Percentiles rank a stretch among this genome's conserved stretches.
These are phyloP conservation scores for Mycogone perniciosa DNA, from an alignment of 2,329 filamentous ascomycete genomes.

Conservation along the genomic window DNA sequence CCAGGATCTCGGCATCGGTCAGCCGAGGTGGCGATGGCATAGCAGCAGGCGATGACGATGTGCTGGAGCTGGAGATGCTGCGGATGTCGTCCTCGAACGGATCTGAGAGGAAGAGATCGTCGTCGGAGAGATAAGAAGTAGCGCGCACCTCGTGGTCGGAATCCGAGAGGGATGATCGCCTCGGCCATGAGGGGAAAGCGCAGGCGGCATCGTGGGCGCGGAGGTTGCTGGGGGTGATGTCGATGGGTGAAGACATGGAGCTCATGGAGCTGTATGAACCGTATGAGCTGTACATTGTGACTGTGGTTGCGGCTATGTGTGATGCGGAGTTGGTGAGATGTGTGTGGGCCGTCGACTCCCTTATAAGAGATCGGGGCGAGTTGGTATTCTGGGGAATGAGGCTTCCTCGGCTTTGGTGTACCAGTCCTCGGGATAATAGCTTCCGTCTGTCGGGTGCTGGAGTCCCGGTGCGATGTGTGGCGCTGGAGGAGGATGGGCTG, in stretches of 20 bases:
- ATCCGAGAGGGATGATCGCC: constrained; percentile 45
- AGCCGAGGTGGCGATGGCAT: constrained; percentile 30
- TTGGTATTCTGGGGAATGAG: not conserved
- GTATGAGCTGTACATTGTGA: constrained; percentile 44
- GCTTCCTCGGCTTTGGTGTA: not conserved
- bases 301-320: not conserved
- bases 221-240: constrained; percentile 38
- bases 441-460: constrained; percentile 9
- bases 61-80: constrained; percentile 42
- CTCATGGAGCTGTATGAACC: constrained; percentile 46
- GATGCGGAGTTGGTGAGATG: not conserved
- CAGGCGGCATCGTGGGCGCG: constrained; percentile 39
- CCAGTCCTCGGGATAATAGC: constrained; percentile 7
- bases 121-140: constrained; percentile 55
- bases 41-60: constrained; percentile 29
- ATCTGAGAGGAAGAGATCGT: constrained; percentile 52
- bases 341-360: not conserved
- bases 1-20: constrained; percentile 43
- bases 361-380: not conserved
- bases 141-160: constrained; percentile 38
- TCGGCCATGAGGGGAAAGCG: constrained; percentile 55
- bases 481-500: too few relatives aligned
- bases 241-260: constrained; percentile 38
- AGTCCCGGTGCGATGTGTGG: not conserved
- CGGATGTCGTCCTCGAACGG: constrained; percentile 44